Evolutionary conservation across 2,329 filamentous ascomycete genomes (phyloP).

Genomic region (Sporothrix brunneoviolacea): DNA sequence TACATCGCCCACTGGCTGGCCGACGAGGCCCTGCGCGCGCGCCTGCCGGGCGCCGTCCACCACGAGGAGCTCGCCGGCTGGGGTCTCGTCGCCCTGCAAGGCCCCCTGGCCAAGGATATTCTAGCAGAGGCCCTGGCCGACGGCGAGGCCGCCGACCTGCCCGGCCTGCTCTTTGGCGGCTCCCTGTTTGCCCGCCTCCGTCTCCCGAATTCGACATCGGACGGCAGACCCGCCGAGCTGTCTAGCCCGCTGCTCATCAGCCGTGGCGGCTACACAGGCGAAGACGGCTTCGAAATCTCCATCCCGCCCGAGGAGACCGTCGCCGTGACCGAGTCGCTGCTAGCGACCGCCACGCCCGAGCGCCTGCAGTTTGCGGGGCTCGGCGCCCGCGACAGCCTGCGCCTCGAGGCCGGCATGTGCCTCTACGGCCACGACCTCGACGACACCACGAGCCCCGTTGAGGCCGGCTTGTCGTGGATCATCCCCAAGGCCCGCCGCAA

Average conservation of each 20-base stretch:
- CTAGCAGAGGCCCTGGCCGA: slow-evolving; percentile 57
- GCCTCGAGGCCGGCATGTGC: slow-evolving; percentile 96
- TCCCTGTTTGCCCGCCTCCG: slow-evolving; percentile 60
- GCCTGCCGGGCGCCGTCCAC: slow-evolving; percentile 20
- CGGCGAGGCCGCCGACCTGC: slow-evolving; percentile 47
- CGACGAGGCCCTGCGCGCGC: slow-evolving; percentile 33
- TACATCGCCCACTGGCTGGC: slow-evolving; percentile 69
- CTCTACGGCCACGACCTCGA: slow-evolving; percentile 98
- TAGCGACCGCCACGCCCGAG: slow-evolving; percentile 55
- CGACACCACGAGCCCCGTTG: slow-evolving; percentile 59
- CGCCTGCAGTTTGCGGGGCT: slow-evolving; percentile 75
- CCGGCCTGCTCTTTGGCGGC: slow-evolving; percentile 74
- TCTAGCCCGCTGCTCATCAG: slow-evolving; percentile 62
- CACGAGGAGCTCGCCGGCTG: slow-evolving; percentile 56
- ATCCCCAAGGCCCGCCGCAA: slow-evolving; percentile 71
- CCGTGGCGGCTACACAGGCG: slow-evolving; percentile 90
- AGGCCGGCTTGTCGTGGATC: slow-evolving; percentile 63
- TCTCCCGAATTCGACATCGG: no score
- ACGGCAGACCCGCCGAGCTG: slow-evolving; percentile 31
- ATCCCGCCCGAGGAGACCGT: slow-evolving; percentile 62
- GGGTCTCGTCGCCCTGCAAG: slow-evolving; percentile 84
- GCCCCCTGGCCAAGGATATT: slow-evolving; percentile 66
- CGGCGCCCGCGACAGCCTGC: slow-evolving; percentile 83
- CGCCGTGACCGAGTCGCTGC: slow-evolving; percentile 61
- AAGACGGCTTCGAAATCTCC: slow-evolving; percentile 96